Conservation (phyloP, 1,139 yeast genomes). For the Diutina ranongensis region DNA sequence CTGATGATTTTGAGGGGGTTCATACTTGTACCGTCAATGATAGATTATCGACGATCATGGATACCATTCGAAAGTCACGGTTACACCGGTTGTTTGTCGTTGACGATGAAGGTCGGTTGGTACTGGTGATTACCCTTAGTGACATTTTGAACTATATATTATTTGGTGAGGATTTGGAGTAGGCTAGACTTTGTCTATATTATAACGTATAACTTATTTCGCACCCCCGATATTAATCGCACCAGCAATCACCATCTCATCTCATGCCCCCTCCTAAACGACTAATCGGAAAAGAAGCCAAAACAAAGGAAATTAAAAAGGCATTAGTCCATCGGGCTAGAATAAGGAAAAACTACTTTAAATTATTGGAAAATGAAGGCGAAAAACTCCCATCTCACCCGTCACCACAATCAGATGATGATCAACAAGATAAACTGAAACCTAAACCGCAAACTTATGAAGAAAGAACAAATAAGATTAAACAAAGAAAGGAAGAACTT, state of each 20-base stretch:
- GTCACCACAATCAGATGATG: too few species aligned
- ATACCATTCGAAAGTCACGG: conserved; percentile 83
- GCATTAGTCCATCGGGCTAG: conserved; percentile 77
- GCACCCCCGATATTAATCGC: background rate
- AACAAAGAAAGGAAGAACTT: conserved; percentile 29
- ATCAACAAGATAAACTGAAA: conserved; percentile 8
- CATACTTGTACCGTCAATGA: conserved; percentile 90
- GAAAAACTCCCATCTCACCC: conserved; percentile 7
- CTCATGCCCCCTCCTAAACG: background rate
- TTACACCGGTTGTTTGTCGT: conserved; percentile 90
- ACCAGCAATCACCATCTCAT: background rate
- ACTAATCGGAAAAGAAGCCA: conserved; percentile 10
- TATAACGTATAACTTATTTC: too few species aligned
- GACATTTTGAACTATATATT: conserved; percentile 81
- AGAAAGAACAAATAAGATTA: conserved; percentile 36
- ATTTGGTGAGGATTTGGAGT: conserved; percentile 39
- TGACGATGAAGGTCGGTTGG: conserved; percentile 63
- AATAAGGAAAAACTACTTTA: conserved; percentile 71
- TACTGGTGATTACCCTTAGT: conserved; percentile 82
- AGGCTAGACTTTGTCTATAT: too few species aligned
- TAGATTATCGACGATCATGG: conserved; percentile 82
- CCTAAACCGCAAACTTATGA: conserved; percentile 21
- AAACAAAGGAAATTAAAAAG: conserved; percentile 53
- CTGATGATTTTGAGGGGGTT: conserved; percentile 97
- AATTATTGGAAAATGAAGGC: conserved; percentile 67